Evolutionary conservation across 148 eudicot genomes (phyloP), one percentile per base, ranked within the genome.

Genomic region (Amaranthus cruentus): DNA sequence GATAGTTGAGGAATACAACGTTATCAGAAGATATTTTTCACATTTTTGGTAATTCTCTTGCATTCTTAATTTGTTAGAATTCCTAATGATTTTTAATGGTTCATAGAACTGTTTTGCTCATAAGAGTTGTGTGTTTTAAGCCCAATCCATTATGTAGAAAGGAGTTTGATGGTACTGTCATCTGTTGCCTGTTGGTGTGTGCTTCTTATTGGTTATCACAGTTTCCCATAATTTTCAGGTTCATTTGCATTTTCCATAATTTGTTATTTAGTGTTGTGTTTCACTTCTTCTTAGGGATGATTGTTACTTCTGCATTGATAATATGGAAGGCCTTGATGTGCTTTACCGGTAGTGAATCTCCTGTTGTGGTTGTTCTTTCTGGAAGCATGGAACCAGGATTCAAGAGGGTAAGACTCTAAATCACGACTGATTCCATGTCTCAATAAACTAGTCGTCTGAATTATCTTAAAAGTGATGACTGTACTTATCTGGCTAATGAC

Each of bases 351-450:
- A 88, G 89, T 42, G 89, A 85, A 74, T 89, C 95, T 68, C 97
- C 97, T 64, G 87, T 92, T 13, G 95, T 89, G 28, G 97, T 92
- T n/a, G 92, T 92, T 57, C 88, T 92, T 72, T 81, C 89, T 43
- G 97, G 78, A 81, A 92, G 95, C 80, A 92, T 92, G 97, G 97
- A 92, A 77, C 97, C 95, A 70, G 97, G 88, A 47, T 89, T 92
- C 64, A 68, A 83, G 51, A 83, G 85, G 74, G 85, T 83, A 48
- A 77, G 76, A 28, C 38, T 28, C 38, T 28, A 28, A 28, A 28
- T 66, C 81, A 62, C 76, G n/a, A 64, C 46, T 61, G n/a, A 66
- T 72, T 63, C 38, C 38, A 28, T 49, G 72, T n/a, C 44, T 50
- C 48, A 9, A 6, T 60, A 12, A n/a, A 0, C 12, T 68, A 38